Conservation (phyloP, 345 rosid genomes). For the Eucalyptus albens region DNA sequence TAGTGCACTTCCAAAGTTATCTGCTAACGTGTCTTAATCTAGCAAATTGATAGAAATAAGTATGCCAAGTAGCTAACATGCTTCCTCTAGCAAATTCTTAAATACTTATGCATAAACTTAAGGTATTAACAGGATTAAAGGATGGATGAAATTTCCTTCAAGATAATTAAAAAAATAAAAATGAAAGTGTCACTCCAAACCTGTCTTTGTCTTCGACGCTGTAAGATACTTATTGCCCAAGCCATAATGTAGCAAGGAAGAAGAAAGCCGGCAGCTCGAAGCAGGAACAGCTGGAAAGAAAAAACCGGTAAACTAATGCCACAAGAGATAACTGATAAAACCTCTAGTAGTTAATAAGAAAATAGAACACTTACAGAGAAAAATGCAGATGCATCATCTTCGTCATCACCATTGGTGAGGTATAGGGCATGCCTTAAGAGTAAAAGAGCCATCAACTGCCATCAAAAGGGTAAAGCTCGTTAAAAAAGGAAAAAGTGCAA, state of each 20-base stretch:
- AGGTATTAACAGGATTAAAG: neutral
- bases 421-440: constrained; percentile 84
- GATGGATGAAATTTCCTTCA: neutral
- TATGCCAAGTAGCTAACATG: neutral
- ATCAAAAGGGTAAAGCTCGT: neutral
- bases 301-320: neutral
- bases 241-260: constrained; percentile 99
- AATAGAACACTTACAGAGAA: constrained; percentile 52
- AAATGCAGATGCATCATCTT: constrained; percentile 71
- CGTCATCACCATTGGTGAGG: constrained; percentile 61
- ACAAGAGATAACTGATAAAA: neutral
- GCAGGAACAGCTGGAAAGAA: constrained; percentile 65
- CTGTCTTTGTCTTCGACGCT: constrained; percentile 93
- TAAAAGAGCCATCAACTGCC: constrained; percentile 91
- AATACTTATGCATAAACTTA: neutral
- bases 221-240: constrained; percentile 92
- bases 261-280: constrained; percentile 91
- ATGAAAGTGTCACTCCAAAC: constrained; percentile 9
- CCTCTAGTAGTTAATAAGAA: neutral
- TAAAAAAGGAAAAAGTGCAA: neutral
- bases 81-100: neutral
- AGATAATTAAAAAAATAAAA: neutral
- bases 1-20: neutral
- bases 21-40: neutral
- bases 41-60: neutral